Evolutionary conservation across 371 early-diverging fungal species (phyloP).

Genomic region (Choanephora cucurbitarum): DNA sequence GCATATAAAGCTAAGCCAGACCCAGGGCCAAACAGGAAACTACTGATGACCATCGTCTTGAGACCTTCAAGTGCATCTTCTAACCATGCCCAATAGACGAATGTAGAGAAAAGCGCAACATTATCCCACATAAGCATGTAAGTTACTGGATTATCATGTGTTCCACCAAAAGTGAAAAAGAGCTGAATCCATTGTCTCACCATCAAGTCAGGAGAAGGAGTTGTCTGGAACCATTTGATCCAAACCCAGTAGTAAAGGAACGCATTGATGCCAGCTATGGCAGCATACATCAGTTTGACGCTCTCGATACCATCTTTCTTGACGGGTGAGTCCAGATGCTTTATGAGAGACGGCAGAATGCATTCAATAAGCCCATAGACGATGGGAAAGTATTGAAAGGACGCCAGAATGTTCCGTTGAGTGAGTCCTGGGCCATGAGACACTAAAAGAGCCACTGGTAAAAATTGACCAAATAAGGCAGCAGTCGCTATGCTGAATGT

Average conservation of each 20-base stretch:
- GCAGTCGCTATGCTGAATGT: slow-evolving; percentile 8
- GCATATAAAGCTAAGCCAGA: slow-evolving; percentile 13
- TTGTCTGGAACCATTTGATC: slow-evolving; percentile 17
- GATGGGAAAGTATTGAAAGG: slow-evolving; percentile 14
- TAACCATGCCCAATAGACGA: slow-evolving; percentile 14
- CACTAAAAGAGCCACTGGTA: slow-evolving; percentile 12
- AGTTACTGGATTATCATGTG: slow-evolving; percentile 6
- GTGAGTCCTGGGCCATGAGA: slow-evolving; percentile 6
- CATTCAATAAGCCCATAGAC: slow-evolving; percentile 6
- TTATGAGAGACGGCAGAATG: neutral
- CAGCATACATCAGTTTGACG: slow-evolving; percentile 2
- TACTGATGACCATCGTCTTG: neutral
- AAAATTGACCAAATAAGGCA: slow-evolving; percentile 12
- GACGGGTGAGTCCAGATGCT: slow-evolving; percentile 1
- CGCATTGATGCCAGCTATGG: slow-evolving; percentile 13
- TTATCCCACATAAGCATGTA: slow-evolving; percentile 19
- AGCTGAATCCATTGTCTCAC: slow-evolving; percentile 14
- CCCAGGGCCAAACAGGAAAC: slow-evolving; percentile 12
- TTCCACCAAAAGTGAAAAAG: slow-evolving; percentile 12
- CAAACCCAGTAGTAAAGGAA: slow-evolving; percentile 14
- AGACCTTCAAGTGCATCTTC: slow-evolving; percentile 13
- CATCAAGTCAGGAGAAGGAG: slow-evolving; percentile 1
- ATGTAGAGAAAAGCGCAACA: slow-evolving; percentile 7
- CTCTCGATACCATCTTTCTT: slow-evolving; percentile 5
- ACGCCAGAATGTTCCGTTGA: slow-evolving; percentile 8